phyloP scores from a whole-genome alignment of 306 rosid species.

The Dalbergia cochinchinensis region DNA sequence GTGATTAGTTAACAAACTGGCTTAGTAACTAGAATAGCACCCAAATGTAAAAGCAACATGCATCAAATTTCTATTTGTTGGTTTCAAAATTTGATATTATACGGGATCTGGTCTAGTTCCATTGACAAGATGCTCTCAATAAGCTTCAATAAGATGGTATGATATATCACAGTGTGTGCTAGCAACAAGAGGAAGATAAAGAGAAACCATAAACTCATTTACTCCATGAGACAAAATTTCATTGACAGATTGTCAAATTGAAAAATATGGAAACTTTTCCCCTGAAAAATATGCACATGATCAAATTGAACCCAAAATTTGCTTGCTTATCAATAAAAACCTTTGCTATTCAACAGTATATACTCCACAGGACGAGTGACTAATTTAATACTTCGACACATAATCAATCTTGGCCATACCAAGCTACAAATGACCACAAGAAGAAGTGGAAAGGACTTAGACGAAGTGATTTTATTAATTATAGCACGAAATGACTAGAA shows the following conservation, averaged over 20 bases:
- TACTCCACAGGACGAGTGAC: background rate
- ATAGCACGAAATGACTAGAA: constrained; percentile 3
- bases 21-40: too few species aligned
- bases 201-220: background rate
- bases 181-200: constrained; percentile 17
- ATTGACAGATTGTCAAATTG: background rate
- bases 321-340: constrained; percentile 1
- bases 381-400: background rate
- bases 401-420: background rate
- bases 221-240: background rate
- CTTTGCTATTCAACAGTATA: constrained; percentile 1
- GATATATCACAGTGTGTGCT: constrained; percentile 2
- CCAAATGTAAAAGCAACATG: too few species aligned
- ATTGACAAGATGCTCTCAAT: background rate
- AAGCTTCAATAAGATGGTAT: constrained; percentile 23
- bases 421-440: constrained; percentile 23
- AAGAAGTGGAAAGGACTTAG: background rate
- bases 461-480: constrained; percentile 1
- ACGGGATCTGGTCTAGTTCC: too few species aligned
- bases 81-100: too few species aligned
- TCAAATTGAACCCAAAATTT: background rate
- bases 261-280: background rate
- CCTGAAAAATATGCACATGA: constrained; percentile 1
- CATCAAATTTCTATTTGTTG: too few species aligned
- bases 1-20: too few species aligned